Evolutionary conservation across 805 yeast genomes (phyloP).

Genomic region (Debaryomyces castellii): DNA sequence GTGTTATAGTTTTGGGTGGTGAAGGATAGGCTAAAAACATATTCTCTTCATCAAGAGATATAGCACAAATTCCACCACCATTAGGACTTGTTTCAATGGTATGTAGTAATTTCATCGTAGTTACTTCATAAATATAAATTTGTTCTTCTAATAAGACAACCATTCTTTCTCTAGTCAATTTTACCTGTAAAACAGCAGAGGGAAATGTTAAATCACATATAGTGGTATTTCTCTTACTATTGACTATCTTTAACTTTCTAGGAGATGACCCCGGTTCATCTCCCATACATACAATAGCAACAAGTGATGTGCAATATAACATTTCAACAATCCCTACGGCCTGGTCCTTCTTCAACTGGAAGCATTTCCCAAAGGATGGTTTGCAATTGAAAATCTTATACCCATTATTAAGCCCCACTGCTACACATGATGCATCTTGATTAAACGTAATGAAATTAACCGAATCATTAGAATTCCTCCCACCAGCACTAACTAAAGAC

Average conservation of each 20-base stretch:
- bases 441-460: constrained; percentile 61
- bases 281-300: constrained; percentile 81
- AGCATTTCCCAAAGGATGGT: constrained; percentile 29
- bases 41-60: constrained; percentile 49
- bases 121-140: constrained; percentile 42
- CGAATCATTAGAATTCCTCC: constrained; percentile 15
- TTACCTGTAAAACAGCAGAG: constrained; percentile 38
- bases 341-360: constrained; percentile 37
- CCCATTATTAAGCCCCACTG: constrained; percentile 65
- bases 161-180: constrained; percentile 31
- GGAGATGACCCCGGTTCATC: constrained; percentile 72
- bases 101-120: constrained; percentile 41
- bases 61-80: constrained; percentile 55
- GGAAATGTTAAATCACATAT: constrained; percentile 46
- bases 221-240: constrained; percentile 65
- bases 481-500: constrained; percentile 6
- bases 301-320: constrained; percentile 84
- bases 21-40: constrained; percentile 72
- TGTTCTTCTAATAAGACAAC: constrained; percentile 43
- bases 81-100: constrained; percentile 46
- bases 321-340: constrained; percentile 77
- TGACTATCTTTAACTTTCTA: constrained; percentile 77
- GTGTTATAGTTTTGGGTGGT: constrained; percentile 59
- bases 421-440: constrained; percentile 83
- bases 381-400: constrained; percentile 83